These are phyloP conservation scores for Tephrocybe sp. DNA, from an alignment of 768 basidiomycete genomes.

Conservation along the genomic window DNA sequence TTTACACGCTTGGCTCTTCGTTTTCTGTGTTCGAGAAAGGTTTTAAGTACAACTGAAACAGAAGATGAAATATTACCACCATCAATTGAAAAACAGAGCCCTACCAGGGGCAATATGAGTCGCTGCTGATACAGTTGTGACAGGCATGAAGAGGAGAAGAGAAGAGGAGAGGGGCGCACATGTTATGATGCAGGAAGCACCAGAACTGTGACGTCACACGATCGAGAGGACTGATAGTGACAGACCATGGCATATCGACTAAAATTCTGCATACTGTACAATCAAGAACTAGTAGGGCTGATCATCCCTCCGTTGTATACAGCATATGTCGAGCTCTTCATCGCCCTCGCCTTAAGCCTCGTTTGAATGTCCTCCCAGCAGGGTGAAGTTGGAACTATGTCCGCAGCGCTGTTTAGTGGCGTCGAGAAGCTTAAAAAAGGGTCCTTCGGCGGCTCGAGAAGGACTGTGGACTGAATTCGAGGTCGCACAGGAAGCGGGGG, in stretches of 20 bases:
- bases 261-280: no score
- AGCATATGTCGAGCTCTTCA: slow-evolving; percentile 8
- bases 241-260: no score
- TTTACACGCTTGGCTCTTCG: slow-evolving; percentile 39
- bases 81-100: neutral
- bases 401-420: neutral
- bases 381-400: neutral
- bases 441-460: neutral
- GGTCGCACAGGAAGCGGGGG: slow-evolving; percentile 10
- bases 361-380: slow-evolving; percentile 9
- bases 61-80: neutral
- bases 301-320: no score
- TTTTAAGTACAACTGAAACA: slow-evolving; percentile 48
- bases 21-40: slow-evolving; percentile 46
- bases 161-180: neutral
- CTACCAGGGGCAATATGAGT: slow-evolving; percentile 52
- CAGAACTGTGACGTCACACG: no score
- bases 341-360: slow-evolving; percentile 17
- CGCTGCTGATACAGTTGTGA: slow-evolving; percentile 52
- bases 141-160: slow-evolving; percentile 38
- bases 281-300: no score
- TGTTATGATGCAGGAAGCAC: neutral
- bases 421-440: slow-evolving; percentile 8
- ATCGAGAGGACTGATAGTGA: no score
- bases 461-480: slow-evolving; percentile 1